A percentile compares a stretch with the other conserved stretches of the same genome.
Evolutionary conservation across 2,329 filamentous ascomycete species (phyloP).

Genomic region (Colletotrichum siamense): DNA sequence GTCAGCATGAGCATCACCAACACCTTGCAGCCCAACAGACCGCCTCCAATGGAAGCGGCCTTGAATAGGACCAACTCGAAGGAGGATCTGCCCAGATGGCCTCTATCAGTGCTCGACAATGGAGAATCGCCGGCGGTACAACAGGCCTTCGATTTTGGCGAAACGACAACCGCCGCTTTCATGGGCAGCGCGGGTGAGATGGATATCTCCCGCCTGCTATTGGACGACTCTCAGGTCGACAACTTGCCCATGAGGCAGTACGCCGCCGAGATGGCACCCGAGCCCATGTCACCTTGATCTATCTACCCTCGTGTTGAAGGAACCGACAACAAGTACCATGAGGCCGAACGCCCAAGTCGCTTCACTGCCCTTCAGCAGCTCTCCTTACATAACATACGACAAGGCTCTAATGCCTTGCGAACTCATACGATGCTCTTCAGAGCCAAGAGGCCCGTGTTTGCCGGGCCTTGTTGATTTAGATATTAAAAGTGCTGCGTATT

Average conservation of each 20-base stretch:
- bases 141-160: slow-evolving; percentile 49
- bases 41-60: slow-evolving; percentile 42
- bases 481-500: slow-evolving; percentile 13
- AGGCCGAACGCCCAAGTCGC: not conserved
- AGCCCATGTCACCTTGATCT: slow-evolving; percentile 8
- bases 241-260: slow-evolving; percentile 29
- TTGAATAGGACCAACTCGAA: slow-evolving; percentile 46
- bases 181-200: slow-evolving; percentile 58
- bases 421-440: not conserved
- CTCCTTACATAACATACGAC: not conserved
- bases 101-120: slow-evolving; percentile 38
- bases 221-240: slow-evolving; percentile 53
- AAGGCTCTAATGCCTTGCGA: not conserved
- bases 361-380: not conserved
- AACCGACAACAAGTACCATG: not conserved
- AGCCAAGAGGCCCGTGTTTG: not conserved
- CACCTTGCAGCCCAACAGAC: slow-evolving; percentile 44
- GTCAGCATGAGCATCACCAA: slow-evolving; percentile 56
- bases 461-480: not conserved
- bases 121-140: slow-evolving; percentile 26
- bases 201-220: slow-evolving; percentile 65
- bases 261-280: slow-evolving; percentile 26
- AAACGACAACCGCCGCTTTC: slow-evolving; percentile 43
- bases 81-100: slow-evolving; percentile 54
- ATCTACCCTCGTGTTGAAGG: not conserved